Evolutionary conservation across 164 flowering plant genomes (phyloP).

Genomic region (Vitis amurensis): DNA sequence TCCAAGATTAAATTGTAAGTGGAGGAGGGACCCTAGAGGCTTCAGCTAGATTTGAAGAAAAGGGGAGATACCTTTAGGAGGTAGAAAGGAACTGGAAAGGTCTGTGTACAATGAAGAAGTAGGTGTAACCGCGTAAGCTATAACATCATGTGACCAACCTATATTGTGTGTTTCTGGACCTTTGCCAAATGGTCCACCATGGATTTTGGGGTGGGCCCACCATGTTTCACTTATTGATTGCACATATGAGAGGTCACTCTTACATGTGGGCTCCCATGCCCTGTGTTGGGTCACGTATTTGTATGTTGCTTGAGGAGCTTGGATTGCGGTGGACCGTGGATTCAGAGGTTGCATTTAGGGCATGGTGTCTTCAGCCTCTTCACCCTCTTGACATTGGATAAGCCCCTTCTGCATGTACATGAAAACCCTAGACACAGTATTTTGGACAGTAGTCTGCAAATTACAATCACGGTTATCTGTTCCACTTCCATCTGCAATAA

Average conservation of each 20-base stretch:
- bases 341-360: background rate
- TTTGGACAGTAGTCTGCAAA: no score
- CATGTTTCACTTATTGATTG: slow-evolving; percentile 25
- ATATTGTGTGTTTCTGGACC: background rate
- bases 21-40: background rate
- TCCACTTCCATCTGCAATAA: no score
- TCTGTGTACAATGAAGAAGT: slow-evolving; percentile 3
- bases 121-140: slow-evolving; percentile 6
- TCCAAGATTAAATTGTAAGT: no score
- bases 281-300: slow-evolving; percentile 27
- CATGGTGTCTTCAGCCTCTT: no score
- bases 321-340: slow-evolving; percentile 11
- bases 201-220: slow-evolving; percentile 20
- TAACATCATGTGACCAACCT: background rate
- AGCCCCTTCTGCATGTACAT: no score
- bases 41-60: no score
- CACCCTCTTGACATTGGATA: no score
- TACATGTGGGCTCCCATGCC: slow-evolving; percentile 38
- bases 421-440: no score
- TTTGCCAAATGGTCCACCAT: background rate
- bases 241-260: slow-evolving; percentile 22
- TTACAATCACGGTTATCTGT: no score
- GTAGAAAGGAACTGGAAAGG: background rate
- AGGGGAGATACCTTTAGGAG: background rate
- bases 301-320: slow-evolving; percentile 3